Evolutionary conservation across 352 stramenopile species (phyloP), one percentile per base, ranked within the genome.

Genomic region (Phytopythium sindhum): DNA sequence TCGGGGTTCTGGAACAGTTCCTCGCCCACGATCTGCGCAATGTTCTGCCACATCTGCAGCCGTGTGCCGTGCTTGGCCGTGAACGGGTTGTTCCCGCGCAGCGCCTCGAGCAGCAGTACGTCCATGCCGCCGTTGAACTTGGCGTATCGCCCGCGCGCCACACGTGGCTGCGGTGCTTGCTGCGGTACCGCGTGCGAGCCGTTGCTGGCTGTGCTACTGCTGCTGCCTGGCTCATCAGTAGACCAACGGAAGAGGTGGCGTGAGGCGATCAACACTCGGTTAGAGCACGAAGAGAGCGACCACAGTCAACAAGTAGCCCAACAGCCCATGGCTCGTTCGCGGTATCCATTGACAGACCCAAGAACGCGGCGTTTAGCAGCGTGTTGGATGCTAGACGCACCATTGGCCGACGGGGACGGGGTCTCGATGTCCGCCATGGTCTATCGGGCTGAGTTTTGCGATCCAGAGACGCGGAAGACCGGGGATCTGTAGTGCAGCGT

Each of bases 41-140:
- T 70, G 51, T 78, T 76, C 53, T 91, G 78, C 86, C 86, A 95
- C 79, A 90, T 89, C 29, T 90, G 78, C 51, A 95, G 81, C 56
- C 86, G 81, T 51, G 86, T 93, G 58, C 86, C 86, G 66, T 95
- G 86, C 65, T 90, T 90, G 47, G 86, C 86, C 39, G 79, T 86
- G 63, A 93, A 90, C 29, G 86, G 86, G 37, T 95, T 95, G 73
- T 86, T 78, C 31, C 67, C 41, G 51, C 82, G 79, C 70, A 95
- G 72, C 28, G 80, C 72, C 67, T 95, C 80, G 26, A 95, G 74
- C 57, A 95, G 71, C 50, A 88, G 33, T 37, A 95, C 80, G 69
- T 95, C 86, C 86, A 95, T 92, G 7, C 65, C 61, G 24, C 78
- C 77, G 29, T 80, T 89, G 58, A 95, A 95, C 65, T 92, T 95